phyloP scores from a whole-genome alignment of 2,329 filamentous ascomycete species.

The Phaeosphaeriaceae sp. region DNA sequence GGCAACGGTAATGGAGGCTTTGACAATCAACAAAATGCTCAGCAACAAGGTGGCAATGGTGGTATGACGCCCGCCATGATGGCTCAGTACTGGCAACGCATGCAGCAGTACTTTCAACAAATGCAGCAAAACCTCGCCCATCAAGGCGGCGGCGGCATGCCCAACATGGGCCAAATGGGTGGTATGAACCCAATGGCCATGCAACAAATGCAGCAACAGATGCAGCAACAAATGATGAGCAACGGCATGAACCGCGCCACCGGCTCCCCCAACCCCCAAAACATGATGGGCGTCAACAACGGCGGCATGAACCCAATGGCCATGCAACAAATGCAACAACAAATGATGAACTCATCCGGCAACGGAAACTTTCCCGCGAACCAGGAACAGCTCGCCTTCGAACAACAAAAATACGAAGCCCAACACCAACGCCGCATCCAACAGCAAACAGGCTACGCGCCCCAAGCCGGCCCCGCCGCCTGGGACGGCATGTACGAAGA shows the following conservation, averaged over 20 bases:
- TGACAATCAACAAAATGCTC: conserved; percentile 56
- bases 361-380: conserved; percentile 66
- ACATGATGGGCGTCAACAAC: conserved; percentile 50
- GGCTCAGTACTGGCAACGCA: conserved; percentile 97
- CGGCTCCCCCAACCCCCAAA: conserved; percentile 42
- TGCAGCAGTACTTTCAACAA: conserved; percentile 96
- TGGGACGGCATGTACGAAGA: conserved; percentile 99
- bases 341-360: conserved; percentile 51
- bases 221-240: conserved; percentile 46
- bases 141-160: conserved; percentile 49
- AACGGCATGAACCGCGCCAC: conserved; percentile 37
- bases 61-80: conserved; percentile 96
- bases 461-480: conserved; percentile 73
- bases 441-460: conserved; percentile 53
- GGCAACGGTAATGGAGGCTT: conserved; percentile 52
- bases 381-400: conserved; percentile 75
- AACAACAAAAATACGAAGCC: conserved; percentile 79
- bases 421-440: conserved; percentile 65
- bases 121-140: conserved; percentile 89
- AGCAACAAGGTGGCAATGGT: conserved; percentile 47
- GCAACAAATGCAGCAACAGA: conserved; percentile 51
- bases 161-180: conserved; percentile 56
- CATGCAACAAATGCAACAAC: conserved; percentile 70
- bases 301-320: conserved; percentile 72
- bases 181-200: conserved; percentile 65